phyloP scores from a whole-genome alignment of 139 green algal genomes.

The Choricystis sp. region DNA sequence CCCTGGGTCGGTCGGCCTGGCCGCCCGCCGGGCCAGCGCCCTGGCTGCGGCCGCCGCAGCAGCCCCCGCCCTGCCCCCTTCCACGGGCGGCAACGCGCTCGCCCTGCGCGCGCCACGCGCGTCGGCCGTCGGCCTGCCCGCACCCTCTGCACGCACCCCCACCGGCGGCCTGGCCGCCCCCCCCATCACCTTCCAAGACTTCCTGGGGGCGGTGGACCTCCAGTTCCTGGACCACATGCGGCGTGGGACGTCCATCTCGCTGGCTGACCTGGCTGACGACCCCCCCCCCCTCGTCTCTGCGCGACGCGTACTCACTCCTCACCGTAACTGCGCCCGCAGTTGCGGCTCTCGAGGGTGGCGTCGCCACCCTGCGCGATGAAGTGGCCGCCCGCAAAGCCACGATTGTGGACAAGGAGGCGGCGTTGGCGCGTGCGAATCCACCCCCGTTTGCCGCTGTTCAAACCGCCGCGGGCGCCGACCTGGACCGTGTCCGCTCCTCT shows the following conservation, averaged over 20 bases:
- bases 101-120: slow-evolving; percentile 3
- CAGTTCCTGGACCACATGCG: slow-evolving; percentile 64
- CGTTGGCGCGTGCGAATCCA: slow-evolving; percentile 31
- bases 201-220: slow-evolving; percentile 43
- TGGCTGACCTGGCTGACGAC: slow-evolving; percentile 29
- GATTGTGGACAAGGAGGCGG: slow-evolving; percentile 21
- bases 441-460: slow-evolving; percentile 31
- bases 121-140: not conserved
- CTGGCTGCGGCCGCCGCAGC: slow-evolving; percentile 2
- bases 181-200: slow-evolving; percentile 46
- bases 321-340: slow-evolving; percentile 15
- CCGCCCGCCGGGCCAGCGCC: slow-evolving; percentile 11
- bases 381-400: slow-evolving; percentile 16
- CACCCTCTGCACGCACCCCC: slow-evolving; percentile 2
- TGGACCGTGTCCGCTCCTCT: slow-evolving; percentile 30
- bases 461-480: slow-evolving; percentile 9
- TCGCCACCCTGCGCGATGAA: slow-evolving; percentile 33
- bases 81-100: not conserved
- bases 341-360: slow-evolving; percentile 27
- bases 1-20: slow-evolving; percentile 8
- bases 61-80: not conserved
- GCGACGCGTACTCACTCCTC: slow-evolving; percentile 18
- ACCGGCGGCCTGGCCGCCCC: too few relatives aligned
- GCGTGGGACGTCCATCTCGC: slow-evolving; percentile 48
- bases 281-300: slow-evolving; percentile 18